Conservation (phyloP, 2,329 filamentous ascomycete genomes). For the Paraphaeosphaeria minitans region DNA sequence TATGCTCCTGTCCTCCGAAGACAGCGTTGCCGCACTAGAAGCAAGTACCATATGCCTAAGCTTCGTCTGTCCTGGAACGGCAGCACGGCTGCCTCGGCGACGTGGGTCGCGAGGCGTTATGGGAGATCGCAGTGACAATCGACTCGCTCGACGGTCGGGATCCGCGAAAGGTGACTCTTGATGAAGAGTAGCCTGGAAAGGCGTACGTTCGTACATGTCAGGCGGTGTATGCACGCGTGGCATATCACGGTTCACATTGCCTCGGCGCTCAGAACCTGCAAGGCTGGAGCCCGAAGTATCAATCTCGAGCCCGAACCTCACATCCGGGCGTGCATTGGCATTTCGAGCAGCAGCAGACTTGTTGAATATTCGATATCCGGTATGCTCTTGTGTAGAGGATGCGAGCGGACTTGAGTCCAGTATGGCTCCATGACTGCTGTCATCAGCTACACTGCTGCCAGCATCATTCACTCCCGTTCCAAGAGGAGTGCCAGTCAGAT, state of each 20-base stretch:
- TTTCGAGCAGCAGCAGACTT: conserved; percentile 2
- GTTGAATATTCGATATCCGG: not conserved
- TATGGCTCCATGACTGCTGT: conserved; percentile 38
- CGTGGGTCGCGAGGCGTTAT: conserved; percentile 26
- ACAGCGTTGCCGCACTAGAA: conserved; percentile 26
- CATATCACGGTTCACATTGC: conserved; percentile 30
- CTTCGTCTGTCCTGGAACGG: conserved; percentile 42
- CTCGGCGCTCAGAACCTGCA: conserved; percentile 24
- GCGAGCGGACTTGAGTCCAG: conserved; percentile 27
- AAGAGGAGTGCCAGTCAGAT: conserved; percentile 44
- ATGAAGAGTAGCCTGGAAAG: conserved; percentile 31
- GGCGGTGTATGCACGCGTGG: conserved; percentile 8
- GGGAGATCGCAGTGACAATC: conserved; percentile 21
- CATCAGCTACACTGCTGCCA: conserved; percentile 47
- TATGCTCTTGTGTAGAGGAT: not conserved
- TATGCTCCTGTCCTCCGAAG: conserved; percentile 29
- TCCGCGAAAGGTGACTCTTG: conserved; percentile 17
- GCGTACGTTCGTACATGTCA: conserved; percentile 22
- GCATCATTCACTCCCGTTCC: conserved; percentile 44
- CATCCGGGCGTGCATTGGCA: not conserved
- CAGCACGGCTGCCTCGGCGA: conserved; percentile 33
- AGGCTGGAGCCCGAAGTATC: conserved; percentile 5
- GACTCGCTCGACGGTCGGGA: conserved; percentile 9
- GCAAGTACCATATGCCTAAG: conserved; percentile 42
- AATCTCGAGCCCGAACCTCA: not conserved